Evolutionary conservation across 129 eudicot species (phyloP), one percentile per base, ranked within the genome.

Genomic region (Cynara cardunculus): DNA sequence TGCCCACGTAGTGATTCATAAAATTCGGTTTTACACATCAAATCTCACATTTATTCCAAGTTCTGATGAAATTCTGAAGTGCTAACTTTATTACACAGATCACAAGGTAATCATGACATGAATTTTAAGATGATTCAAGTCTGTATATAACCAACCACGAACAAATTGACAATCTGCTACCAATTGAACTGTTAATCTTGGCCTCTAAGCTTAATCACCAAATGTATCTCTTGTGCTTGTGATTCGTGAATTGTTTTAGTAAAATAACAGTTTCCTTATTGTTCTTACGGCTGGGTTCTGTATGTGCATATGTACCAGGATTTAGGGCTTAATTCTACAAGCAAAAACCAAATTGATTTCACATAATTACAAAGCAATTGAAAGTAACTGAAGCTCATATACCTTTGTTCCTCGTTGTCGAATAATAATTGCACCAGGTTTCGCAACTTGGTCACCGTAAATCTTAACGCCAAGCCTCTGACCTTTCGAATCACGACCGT

Each of bases 331-430:
- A 75, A 32, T 30, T 68, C 76, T 25, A 82, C 16, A 24, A 34
- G 32, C 19, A 73, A 73, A 26, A 37, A 19, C 79, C 5, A 71
- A 22, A 37, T 62, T 3, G 8, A 35, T 65, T 27, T 70, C 78
- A 76, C 80, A 73, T 13, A 83, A 74, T 26, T 35, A 53, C 28
- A 46, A 59, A 30, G 9, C 3, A 84, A 73, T 71, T 26, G 46
- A 0, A 34, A 22, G 39, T 2, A 56, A 49, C 3, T 22, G n/a
- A 71, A 68, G 35, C 78, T 49, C 5, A 1, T 4, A 37, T 67
- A 94, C 99, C 97, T 95, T 92, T 39, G 99, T 95, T 24, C 99
- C 99, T 7, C 97, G 93, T 62, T 95, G 99, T 59, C 99, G 93
- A 80, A 95, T 84, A 22, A 95, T 95, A 75, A 95, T 92, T 21